phyloP scores from a whole-genome alignment of 345 rosid genomes.

The Stellera chamaejasme region DNA sequence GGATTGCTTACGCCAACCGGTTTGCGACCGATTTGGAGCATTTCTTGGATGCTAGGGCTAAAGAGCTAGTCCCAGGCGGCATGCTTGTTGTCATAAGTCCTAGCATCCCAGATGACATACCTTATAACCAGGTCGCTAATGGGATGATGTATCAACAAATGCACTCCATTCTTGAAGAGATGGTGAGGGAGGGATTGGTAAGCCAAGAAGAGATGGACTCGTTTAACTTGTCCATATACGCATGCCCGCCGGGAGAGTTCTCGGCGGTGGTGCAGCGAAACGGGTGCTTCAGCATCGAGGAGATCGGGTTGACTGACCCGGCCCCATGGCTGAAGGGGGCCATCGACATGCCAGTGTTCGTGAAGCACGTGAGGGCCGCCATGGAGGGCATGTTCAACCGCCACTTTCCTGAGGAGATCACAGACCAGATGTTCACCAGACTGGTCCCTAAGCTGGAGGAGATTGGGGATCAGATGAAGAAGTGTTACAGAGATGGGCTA shows the following conservation, averaged over 20 bases:
- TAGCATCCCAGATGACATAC: conserved; percentile 18
- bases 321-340: conserved; percentile 30
- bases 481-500: conserved; percentile 30
- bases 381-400: conserved; percentile 35
- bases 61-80: conserved; percentile 37
- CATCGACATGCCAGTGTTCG: conserved; percentile 24
- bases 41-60: conserved; percentile 31
- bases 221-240: conserved; percentile 46
- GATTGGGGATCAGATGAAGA: conserved; percentile 21
- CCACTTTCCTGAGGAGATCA: conserved; percentile 18
- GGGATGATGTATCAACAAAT: conserved; percentile 22
- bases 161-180: conserved; percentile 23
- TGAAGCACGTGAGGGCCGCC: conserved; percentile 41
- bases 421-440: conserved; percentile 23
- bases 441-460: conserved; percentile 22
- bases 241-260: conserved; percentile 40
- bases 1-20: conserved; percentile 22
- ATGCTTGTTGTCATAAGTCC: conserved; percentile 29
- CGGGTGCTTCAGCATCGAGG: conserved; percentile 30
- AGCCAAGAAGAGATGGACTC: conserved; percentile 30
- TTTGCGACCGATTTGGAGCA: conserved; percentile 25
- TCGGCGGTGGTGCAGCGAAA: conserved; percentile 19
- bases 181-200: conserved; percentile 23
- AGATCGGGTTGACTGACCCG: conserved; percentile 31
- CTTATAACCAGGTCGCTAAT: conserved; percentile 17